Percentiles rank a stretch among this genome's conserved stretches.
These are phyloP conservation scores for Ceratocystis variospora DNA, from an alignment of 2,329 filamentous ascomycete genomes.

Conservation along the genomic window DNA sequence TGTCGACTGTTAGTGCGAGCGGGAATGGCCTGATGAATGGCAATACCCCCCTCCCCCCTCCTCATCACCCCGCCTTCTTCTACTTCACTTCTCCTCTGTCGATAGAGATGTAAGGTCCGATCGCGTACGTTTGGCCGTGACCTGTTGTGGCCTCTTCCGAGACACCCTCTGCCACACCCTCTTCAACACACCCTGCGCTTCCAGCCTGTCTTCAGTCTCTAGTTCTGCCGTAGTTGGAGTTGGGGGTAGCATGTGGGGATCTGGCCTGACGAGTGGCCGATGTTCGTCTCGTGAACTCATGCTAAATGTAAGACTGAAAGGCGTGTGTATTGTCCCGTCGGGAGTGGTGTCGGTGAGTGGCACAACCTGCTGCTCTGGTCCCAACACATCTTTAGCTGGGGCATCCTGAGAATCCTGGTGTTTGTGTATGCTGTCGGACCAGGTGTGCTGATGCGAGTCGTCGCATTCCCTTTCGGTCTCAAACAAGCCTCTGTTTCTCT, in stretches of 20 bases:
- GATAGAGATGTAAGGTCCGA: neutral
- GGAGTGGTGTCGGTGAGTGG: neutral
- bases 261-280: neutral
- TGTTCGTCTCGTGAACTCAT: neutral
- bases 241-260: neutral
- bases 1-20: neutral
- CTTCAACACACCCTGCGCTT: neutral
- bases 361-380: neutral
- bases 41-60: neutral
- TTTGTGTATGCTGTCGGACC: neutral
- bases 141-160: neutral
- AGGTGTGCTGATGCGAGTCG: neutral
- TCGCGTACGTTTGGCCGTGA: neutral
- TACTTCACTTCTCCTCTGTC: neutral
- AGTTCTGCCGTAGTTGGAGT: neutral
- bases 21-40: neutral
- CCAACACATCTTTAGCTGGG: neutral
- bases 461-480: neutral
- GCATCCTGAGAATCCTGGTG: neutral
- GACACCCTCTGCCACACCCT: neutral
- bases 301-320: neutral
- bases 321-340: neutral
- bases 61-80: neutral
- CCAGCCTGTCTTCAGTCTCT: neutral
- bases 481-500: neutral